Conservation (phyloP, 1,284 basidiomycete genomes). For the Cutaneotrichosporon dermatis region DNA sequence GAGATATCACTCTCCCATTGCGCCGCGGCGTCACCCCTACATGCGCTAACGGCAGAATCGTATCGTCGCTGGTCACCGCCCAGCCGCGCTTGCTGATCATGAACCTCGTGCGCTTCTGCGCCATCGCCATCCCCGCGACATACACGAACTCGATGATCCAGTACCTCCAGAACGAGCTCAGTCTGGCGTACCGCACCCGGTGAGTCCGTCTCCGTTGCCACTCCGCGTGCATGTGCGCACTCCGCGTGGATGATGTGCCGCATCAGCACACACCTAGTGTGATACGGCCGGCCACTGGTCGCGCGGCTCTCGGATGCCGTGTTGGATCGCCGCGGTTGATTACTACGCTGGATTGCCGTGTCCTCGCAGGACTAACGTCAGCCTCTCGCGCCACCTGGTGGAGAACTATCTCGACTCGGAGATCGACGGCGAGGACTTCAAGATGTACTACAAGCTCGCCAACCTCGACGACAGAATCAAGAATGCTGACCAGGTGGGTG, state of each 20-base stretch:
- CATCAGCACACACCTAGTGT: too few species aligned
- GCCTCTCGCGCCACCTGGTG: conserved; percentile 5
- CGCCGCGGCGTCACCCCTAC: too few species aligned
- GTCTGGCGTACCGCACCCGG: conserved; percentile 84
- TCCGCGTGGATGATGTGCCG: too few species aligned
- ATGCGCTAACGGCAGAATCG: conserved; percentile 60
- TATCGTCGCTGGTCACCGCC: conserved; percentile 88
- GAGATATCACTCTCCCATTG: too few species aligned
- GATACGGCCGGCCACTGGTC: too few species aligned
- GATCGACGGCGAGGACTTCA: conserved; percentile 20
- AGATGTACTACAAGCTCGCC: conserved; percentile 88
- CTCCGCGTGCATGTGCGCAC: too few species aligned
- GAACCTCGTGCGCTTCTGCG: conserved; percentile 84
- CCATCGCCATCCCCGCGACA: conserved; percentile 91
- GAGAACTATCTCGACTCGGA: conserved; percentile 69
- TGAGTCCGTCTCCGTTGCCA: conserved; percentile 12
- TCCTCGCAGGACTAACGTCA: not conserved
- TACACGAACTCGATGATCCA: conserved; percentile 96
- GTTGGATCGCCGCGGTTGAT: too few species aligned
- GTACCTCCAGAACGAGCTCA: conserved; percentile 89
- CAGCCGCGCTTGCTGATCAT: conserved; percentile 72
- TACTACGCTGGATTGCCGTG: too few species aligned
- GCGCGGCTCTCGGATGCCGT: too few species aligned
- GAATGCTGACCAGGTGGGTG: conserved; percentile 80
- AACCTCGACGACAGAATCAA: conserved; percentile 92